Conservation (phyloP, 306 rosid genomes). For the Inga laurina region DNA sequence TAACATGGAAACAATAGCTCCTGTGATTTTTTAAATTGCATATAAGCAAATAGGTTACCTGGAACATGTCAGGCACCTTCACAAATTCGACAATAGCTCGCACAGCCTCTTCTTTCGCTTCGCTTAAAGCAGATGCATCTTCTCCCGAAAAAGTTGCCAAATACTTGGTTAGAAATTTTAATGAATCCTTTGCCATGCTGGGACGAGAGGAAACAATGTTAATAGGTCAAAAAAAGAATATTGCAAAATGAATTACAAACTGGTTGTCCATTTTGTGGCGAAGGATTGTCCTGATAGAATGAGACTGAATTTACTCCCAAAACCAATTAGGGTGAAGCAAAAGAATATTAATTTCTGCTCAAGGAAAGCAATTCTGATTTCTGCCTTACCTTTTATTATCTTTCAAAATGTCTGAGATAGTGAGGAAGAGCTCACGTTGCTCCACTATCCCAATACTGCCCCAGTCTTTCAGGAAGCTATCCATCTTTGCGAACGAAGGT, state of each 20-base stretch:
- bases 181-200: slow-evolving; percentile 82
- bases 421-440: slow-evolving; percentile 71
- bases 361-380: slow-evolving; percentile 10
- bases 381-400: slow-evolving; percentile 76
- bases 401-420: slow-evolving; percentile 74
- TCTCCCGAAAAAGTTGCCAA: slow-evolving; percentile 78
- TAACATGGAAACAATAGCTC: background rate
- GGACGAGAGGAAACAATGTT: background rate
- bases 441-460: slow-evolving; percentile 65
- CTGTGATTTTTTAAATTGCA: slow-evolving; percentile 1
- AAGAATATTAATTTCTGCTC: background rate
- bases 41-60: slow-evolving; percentile 49
- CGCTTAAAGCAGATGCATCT: slow-evolving; percentile 61
- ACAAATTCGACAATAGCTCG: slow-evolving; percentile 84
- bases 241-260: background rate
- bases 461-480: slow-evolving; percentile 93
- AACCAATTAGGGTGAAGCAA: background rate
- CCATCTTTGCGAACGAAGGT: slow-evolving; percentile 77
- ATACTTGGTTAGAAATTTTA: slow-evolving; percentile 78
- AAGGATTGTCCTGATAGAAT: background rate
- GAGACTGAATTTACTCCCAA: background rate
- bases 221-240: background rate
- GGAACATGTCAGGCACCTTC: slow-evolving; percentile 78
- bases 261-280: background rate
- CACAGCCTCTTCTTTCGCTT: slow-evolving; percentile 93